phyloP scores from a whole-genome alignment of 202 grass and related monocot species.

The Musa balbisiana region DNA sequence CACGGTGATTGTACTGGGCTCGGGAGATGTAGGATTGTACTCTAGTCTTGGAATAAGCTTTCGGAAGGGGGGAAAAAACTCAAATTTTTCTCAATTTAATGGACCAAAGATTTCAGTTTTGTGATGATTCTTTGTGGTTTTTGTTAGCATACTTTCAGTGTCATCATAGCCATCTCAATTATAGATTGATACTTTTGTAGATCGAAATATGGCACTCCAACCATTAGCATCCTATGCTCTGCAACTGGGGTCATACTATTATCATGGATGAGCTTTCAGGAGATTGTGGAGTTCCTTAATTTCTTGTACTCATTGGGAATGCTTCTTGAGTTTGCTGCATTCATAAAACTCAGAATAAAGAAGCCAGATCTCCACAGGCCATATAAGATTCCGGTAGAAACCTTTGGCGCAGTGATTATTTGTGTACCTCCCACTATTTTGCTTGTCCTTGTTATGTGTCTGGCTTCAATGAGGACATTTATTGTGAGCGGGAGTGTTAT shows the following conservation, averaged over 20 bases:
- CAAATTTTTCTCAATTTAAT: too few species aligned
- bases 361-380: constrained; percentile 68
- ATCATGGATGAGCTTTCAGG: constrained; percentile 91
- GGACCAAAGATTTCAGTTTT: too few species aligned
- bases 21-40: too few species aligned
- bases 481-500: constrained; percentile 39
- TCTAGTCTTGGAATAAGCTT: too few species aligned
- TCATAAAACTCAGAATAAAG: constrained; percentile 73
- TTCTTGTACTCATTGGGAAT: constrained; percentile 87
- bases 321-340: constrained; percentile 80
- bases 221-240: constrained; percentile 74
- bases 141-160: background rate
- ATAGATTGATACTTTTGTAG: constrained; percentile 18
- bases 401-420: constrained; percentile 43
- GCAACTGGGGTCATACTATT: constrained; percentile 65
- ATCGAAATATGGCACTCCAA: constrained; percentile 74
- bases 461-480: constrained; percentile 56
- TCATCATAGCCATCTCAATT: background rate
- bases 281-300: constrained; percentile 88
- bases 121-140: background rate
- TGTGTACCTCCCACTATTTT: constrained; percentile 57
- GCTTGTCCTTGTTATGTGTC: constrained; percentile 75
- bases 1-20: too few species aligned
- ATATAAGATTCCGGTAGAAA: constrained; percentile 54
- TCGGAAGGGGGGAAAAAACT: too few species aligned